Conservation (phyloP, 2,329 filamentous ascomycete genomes). For the Fusarium odoratissimum region DNA sequence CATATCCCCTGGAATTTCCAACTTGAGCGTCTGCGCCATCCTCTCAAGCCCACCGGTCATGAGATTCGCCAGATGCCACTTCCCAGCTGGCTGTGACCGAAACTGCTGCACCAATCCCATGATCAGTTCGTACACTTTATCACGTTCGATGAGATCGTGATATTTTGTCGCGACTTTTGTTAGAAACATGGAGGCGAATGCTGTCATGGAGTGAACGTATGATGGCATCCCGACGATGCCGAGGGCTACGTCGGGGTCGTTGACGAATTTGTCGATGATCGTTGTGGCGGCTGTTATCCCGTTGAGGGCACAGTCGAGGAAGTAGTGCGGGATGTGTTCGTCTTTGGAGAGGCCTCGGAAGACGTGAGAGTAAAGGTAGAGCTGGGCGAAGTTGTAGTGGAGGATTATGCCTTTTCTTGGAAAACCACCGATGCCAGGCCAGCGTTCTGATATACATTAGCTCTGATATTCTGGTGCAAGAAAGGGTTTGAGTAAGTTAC, state of each 20-base stretch:
- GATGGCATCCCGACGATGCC: conserved; percentile 57
- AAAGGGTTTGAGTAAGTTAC: conserved; percentile 1
- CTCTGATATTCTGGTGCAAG: rapidly evolving
- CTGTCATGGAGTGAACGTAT: conserved; percentile 64
- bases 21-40: conserved; percentile 26
- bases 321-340: conserved; percentile 45
- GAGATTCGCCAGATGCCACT: conserved; percentile 57
- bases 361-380: conserved; percentile 54
- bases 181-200: conserved; percentile 62
- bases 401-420: conserved; percentile 52
- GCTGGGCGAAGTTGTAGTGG: conserved; percentile 54
- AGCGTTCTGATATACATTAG: conserved; percentile 46
- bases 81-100: conserved; percentile 53
- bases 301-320: conserved; percentile 43
- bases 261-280: conserved; percentile 56
- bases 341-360: conserved; percentile 50
- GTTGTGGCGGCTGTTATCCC: conserved; percentile 52
- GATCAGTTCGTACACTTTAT: conserved; percentile 52
- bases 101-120: conserved; percentile 54
- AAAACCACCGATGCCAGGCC: conserved; percentile 49
- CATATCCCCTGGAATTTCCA: not conserved
- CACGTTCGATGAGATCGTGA: conserved; percentile 52
- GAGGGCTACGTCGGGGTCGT: conserved; percentile 53
- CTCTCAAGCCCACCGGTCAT: conserved; percentile 58
- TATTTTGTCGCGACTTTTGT: conserved; percentile 58